Evolutionary conservation across 164 flowering plant species (phyloP), one percentile per base, ranked within the genome.

Genomic region (Hamamelis virginiana): DNA sequence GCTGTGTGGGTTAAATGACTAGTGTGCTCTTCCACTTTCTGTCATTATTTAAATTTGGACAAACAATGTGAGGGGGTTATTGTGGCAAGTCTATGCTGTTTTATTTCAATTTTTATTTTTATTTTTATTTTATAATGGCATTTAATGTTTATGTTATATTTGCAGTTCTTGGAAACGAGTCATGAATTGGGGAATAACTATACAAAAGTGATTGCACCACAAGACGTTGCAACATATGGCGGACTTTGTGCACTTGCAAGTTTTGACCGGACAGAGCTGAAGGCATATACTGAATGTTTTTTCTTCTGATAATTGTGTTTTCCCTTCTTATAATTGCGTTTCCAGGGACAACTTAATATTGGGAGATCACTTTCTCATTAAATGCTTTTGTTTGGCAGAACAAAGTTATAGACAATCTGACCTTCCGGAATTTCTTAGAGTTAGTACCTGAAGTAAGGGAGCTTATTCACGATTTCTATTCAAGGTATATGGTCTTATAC

Each of bases 171-270:
- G 82, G 99, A 96, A 76, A 83, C 85, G 8, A 86, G 86, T 50
- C 86, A 84, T 53, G 99, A 96, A 64, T 71, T 96, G 69, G 97
- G 89, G 33, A 91, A 80, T 72, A 85, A 80, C 69, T 96, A 91
- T 71, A 78, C 85, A 52, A 96, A 91, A 74, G 96, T 96, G 43
- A 91, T 96, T 81, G 96, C 99, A 59, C 84, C 95, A 19, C 99
- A 93, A 83, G 99, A 96, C 82, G 91, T 96, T 78, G 99, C 98
- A 68, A 96, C 97, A 13, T 96, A 96, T 80, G 99, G 99, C 28
- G 97, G 98, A 33, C 91, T 96, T 65, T 96, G 98, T 81, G 99
- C 99, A 23, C 97, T 93, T 78, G 99, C 98, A 60, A 93, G 84
- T 78, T 96, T 93, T 80, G 98, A 96, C 78, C 84, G 98, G 66